A percentile compares a stretch with the other conserved stretches of the same genome.
These are phyloP conservation scores for Peziza echinospora DNA, from an alignment of 495 filamentous ascomycete genomes.

Conservation along the genomic window DNA sequence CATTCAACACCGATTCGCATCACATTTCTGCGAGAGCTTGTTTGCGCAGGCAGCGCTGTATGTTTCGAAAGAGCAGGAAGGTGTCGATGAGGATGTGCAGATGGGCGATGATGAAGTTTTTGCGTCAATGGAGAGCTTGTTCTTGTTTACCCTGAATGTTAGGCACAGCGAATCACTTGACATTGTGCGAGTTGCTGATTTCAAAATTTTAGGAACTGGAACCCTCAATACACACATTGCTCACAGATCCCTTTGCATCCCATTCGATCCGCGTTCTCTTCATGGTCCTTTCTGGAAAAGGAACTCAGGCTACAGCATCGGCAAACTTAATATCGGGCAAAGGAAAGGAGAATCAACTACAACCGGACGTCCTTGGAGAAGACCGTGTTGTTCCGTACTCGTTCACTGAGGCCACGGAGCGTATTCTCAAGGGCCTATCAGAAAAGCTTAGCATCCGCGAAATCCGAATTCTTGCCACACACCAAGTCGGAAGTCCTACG, in stretches of 20 bases:
- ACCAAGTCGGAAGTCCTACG: slow-evolving; percentile 73
- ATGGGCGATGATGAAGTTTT: slow-evolving; percentile 20
- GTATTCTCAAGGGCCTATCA: slow-evolving; percentile 54
- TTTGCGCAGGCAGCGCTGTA: slow-evolving; percentile 62
- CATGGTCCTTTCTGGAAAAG: slow-evolving; percentile 62
- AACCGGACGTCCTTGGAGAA: slow-evolving; percentile 22
- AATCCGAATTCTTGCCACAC: slow-evolving; percentile 57
- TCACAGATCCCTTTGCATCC: slow-evolving; percentile 77
- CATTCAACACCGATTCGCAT: slow-evolving; percentile 84
- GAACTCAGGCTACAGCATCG: slow-evolving; percentile 40
- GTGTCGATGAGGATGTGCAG: slow-evolving; percentile 26
- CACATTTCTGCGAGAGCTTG: slow-evolving; percentile 87
- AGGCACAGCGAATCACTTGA: not conserved
- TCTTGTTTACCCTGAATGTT: slow-evolving; percentile 47
- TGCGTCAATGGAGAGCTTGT: slow-evolving; percentile 61
- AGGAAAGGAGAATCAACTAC: slow-evolving; percentile 62
- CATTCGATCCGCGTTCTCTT: slow-evolving; percentile 72
- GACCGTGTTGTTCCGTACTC: slow-evolving; percentile 49
- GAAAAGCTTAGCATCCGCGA: slow-evolving; percentile 6
- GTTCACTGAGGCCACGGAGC: slow-evolving; percentile 52
- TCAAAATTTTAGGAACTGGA: slow-evolving; percentile 42
- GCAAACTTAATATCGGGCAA: slow-evolving; percentile 60
- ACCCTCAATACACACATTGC: slow-evolving; percentile 56
- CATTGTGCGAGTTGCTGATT: not conserved
- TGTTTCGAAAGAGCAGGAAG: slow-evolving; percentile 51